Evolutionary conservation across 2,329 filamentous ascomycete genomes (phyloP), one percentile per base, ranked within the genome.

Genomic region (Teratosphaeriaceae sp.): DNA sequence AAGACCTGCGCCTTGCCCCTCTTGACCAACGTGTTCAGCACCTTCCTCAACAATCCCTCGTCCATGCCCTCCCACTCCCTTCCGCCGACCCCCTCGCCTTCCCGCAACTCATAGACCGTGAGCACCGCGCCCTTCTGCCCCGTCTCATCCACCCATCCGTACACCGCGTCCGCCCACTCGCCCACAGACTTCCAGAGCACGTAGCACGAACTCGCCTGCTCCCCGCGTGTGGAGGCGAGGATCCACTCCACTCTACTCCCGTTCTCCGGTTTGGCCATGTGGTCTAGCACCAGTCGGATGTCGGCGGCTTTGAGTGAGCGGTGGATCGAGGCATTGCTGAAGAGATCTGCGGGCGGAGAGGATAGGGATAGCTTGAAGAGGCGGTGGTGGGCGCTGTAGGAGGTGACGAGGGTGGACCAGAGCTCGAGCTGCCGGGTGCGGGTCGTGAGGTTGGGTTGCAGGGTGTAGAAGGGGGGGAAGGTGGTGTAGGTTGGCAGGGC

Each of bases 1-100:
- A 98, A 97, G 20, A 97, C 80, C 65, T 97, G 90, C 12, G 89
- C 90, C 68, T 85, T 94, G 54, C 88, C 88, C 49, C 84, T 78
- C 73, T 94, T 95, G 26, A 94, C 89, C 38, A 96, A 74, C 38
- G 92, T 73, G 47, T 79, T 77, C 38, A 98, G 73, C 27, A 86
- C 84, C 64, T 84, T 88, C 53, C 84, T 77, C 58, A 98, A 73
- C 48, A 95, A 65, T 19, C 88, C 86, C 35, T 75, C 72, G 61
- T 97, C 89, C 72, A 98, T 85, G 18, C 55, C 56, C 50, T 47
- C 45, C 52, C 56, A 57, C 46, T 47, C 48, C 58, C 64, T 60
- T 19, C 53, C 80, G 45, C 72, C 66, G 2, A 85, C 88, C 22
- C 75, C 83, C 59, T 97, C 90, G n/a, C 90, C 87, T 64, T 96